phyloP scores from a whole-genome alignment of 805 yeast species.

The Metschnikowia kunwiensis region DNA sequence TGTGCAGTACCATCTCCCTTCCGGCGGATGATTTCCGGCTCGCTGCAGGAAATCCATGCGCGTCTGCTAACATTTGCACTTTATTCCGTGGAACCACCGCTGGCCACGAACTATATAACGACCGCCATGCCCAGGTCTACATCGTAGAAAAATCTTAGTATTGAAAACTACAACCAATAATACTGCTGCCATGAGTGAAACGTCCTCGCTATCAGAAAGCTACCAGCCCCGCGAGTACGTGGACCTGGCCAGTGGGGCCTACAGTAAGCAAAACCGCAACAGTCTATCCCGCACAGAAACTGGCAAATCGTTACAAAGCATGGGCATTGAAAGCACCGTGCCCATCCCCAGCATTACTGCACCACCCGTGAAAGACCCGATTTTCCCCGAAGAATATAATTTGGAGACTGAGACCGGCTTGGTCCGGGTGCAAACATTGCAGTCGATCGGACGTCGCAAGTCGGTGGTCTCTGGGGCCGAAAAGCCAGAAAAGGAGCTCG shows the following conservation, averaged over 20 bases:
- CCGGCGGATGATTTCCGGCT: conserved; percentile 8
- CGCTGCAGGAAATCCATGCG: conserved; percentile 4
- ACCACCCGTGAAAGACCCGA: conserved; percentile 54
- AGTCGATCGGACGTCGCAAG: conserved; percentile 55
- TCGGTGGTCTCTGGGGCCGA: conserved; percentile 18
- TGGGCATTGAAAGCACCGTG: conserved; percentile 55
- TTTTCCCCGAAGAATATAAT: conserved; percentile 91
- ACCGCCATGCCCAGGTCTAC: no score
- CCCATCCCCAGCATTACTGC: conserved; percentile 51
- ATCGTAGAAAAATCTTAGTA: no score
- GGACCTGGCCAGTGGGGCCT: background rate
- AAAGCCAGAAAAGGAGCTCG: conserved; percentile 34
- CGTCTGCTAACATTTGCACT: no score
- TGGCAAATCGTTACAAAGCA: conserved; percentile 58
- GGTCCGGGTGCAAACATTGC: conserved; percentile 75
- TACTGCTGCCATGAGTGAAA: conserved; percentile 8
- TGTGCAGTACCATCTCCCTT: background rate
- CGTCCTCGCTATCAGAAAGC: conserved; percentile 12
- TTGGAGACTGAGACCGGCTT: conserved; percentile 85
- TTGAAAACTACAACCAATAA: no score
- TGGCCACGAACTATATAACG: background rate
- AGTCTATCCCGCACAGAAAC: conserved; percentile 50
- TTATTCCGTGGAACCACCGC: conserved; percentile 1
- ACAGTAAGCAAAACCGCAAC: conserved; percentile 6
- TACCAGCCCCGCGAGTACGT: conserved; percentile 14